These are phyloP conservation scores for Kondoa subrosea DNA, from an alignment of 768 basidiomycete species.

Conservation along the genomic window DNA sequence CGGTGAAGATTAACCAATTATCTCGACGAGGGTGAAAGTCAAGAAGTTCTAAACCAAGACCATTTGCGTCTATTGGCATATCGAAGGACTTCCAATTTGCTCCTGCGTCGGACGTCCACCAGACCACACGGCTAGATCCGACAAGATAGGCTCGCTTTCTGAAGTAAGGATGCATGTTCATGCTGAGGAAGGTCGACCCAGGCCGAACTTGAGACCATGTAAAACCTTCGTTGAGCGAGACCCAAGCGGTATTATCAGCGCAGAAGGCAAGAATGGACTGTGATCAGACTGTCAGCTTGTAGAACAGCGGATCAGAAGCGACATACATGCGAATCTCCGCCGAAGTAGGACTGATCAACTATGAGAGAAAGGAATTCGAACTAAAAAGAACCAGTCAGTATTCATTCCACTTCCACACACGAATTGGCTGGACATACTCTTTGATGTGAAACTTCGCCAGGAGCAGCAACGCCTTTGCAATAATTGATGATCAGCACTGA, in stretches of 20 bases:
- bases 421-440: conserved; percentile 38
- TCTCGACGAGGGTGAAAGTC: conserved; percentile 66
- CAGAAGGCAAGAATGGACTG: conserved; percentile 73
- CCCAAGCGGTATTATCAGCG: conserved; percentile 63
- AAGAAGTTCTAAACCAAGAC: conserved; percentile 55
- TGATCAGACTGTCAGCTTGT: not conserved
- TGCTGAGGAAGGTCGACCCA: conserved; percentile 50
- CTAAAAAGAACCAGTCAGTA: conserved; percentile 32
- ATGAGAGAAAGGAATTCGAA: conserved; percentile 51
- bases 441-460: conserved; percentile 62
- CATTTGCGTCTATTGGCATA: conserved; percentile 59
- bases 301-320: not conserved
- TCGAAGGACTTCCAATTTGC: conserved; percentile 45
- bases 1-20: conserved; percentile 79
- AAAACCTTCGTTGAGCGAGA: conserved; percentile 88
- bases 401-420: not conserved
- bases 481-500: not conserved
- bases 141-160: conserved; percentile 77
- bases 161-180: conserved; percentile 69
- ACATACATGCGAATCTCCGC: conserved; percentile 45
- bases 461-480: conserved; percentile 40
- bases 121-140: conserved; percentile 43
- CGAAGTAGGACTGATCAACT: conserved; percentile 68
- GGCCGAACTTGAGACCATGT: conserved; percentile 56
- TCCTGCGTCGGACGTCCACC: conserved; percentile 71